Evolutionary conservation across 108 stramenopile genomes (phyloP), one percentile per base, ranked within the genome.

Genomic region (Skeletonema marinoi): DNA sequence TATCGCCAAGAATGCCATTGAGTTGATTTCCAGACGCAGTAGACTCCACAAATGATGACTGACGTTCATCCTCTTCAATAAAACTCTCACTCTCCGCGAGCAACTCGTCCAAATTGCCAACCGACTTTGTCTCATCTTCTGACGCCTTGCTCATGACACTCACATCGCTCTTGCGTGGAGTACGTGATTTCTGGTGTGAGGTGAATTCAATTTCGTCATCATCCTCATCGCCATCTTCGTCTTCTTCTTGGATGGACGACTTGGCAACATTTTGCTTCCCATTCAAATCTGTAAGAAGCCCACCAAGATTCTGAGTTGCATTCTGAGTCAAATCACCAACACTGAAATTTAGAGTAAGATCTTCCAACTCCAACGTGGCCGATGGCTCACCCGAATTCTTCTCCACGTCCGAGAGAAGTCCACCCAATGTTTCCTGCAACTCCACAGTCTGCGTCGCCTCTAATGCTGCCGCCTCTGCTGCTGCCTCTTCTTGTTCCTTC

Each of bases 11-110:
- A 14, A 74, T 38, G 21, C 56, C 50, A 30, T 74, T 54, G 36
- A 74, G 50, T 48, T 74, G 62, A 59, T 66, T 33, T 3, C 42
- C 63, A 42, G 73, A 74, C 9, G 65, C 73, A 58, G 73, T 74
- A 29, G 73, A 66, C 32, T 74, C 73, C 7, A 65, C 64, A 36
- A 66, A 74, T 31, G 73, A 74, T 9, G 73, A 25, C 63, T 38
- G 63, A 35, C 63, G 36, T 9, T 38, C 63, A 39, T 39, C 38
- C 35, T 64, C 63, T 35, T 64, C 17, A 19, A 64, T 19, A 19
- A 64, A 64, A 39, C 63, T 64, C 3, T 64, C 17, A 64, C 54
- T 25, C 54, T 64, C 63, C 6, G 36, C 63, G 12, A 64, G 30
- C 9, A 64, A 38, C 0, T 30, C 63, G 5, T 64, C 63, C 63